A percentile compares a stretch with the other conserved stretches of the same genome.
These are phyloP conservation scores for Castanospermum australe DNA, from an alignment of 306 rosid species.

Conservation along the genomic window DNA sequence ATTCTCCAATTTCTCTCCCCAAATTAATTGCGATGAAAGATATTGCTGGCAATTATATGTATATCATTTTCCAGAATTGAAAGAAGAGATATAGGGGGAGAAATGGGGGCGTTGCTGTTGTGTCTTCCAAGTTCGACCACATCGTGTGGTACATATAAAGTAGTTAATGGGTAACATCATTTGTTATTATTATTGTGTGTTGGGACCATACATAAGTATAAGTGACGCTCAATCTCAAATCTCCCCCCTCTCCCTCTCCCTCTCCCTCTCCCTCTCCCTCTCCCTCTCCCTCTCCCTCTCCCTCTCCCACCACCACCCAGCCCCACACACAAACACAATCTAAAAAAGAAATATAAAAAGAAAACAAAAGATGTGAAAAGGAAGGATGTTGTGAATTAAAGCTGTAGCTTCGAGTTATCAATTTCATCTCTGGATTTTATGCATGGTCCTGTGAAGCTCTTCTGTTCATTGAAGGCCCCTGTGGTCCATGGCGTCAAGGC, in stretches of 20 bases:
- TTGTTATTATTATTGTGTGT: constrained; percentile 17
- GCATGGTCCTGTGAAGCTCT: constrained; percentile 9
- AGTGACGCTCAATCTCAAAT: neutral
- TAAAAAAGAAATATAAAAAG: neutral
- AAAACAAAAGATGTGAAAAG: constrained; percentile 1
- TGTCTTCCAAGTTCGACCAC: neutral
- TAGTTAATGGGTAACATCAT: constrained; percentile 28
- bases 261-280: neutral
- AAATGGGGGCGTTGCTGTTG: neutral
- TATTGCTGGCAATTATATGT: neutral
- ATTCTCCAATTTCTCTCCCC: neutral
- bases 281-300: constrained; percentile 13
- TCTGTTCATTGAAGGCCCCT: constrained; percentile 15
- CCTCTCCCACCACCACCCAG: neutral
- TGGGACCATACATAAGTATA: constrained; percentile 20
- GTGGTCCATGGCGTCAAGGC: constrained; percentile 34
- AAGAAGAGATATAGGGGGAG: neutral
- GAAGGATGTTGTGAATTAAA: constrained; percentile 10
- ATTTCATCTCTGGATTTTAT: constrained; percentile 33
- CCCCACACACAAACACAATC: neutral
- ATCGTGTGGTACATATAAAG: constrained; percentile 21
- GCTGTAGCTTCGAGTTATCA: constrained; percentile 40
- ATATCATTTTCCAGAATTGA: constrained; percentile 9
- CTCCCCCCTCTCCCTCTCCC: neutral
- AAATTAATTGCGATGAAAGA: constrained; percentile 4